Percentiles rank a stretch among this genome's conserved stretches.
These are phyloP conservation scores for Coniella vitis DNA, from an alignment of 2,329 filamentous ascomycete species.

Conservation along the genomic window DNA sequence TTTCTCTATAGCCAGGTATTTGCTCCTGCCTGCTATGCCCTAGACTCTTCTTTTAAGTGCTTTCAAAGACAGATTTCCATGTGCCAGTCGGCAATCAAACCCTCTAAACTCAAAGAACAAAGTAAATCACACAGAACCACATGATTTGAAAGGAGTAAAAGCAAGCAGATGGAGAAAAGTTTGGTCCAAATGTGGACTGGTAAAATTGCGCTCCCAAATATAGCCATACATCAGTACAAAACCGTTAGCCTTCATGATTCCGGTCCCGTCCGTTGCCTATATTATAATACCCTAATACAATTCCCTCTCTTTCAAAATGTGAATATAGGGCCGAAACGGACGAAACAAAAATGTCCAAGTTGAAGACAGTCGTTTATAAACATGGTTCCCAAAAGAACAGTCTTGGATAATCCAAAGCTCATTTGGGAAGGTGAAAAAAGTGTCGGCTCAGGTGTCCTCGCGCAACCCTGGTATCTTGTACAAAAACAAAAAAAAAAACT, in stretches of 20 bases:
- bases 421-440: neutral
- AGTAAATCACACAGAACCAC: too few relatives aligned
- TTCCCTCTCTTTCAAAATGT: neutral
- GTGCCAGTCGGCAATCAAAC: too few relatives aligned
- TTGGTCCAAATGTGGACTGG: neutral
- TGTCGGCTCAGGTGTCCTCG: conserved; percentile 4
- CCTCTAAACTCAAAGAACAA: neutral
- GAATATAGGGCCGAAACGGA: neutral
- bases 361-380: neutral
- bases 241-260: neutral
- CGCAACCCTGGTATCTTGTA: conserved; percentile 13
- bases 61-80: too few relatives aligned
- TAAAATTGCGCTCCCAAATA: neutral
- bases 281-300: neutral
- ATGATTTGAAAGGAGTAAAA: too few relatives aligned
- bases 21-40: too few relatives aligned
- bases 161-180: neutral
- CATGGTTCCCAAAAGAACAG: neutral
- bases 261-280: neutral
- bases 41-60: too few relatives aligned
- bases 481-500: too few relatives aligned
- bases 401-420: too few relatives aligned
- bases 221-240: too few relatives aligned
- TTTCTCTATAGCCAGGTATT: neutral
- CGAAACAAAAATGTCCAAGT: neutral